Base-by-base conservation (phyloP, 805 yeast genomes). In the Suhomyces sp. region DNA sequence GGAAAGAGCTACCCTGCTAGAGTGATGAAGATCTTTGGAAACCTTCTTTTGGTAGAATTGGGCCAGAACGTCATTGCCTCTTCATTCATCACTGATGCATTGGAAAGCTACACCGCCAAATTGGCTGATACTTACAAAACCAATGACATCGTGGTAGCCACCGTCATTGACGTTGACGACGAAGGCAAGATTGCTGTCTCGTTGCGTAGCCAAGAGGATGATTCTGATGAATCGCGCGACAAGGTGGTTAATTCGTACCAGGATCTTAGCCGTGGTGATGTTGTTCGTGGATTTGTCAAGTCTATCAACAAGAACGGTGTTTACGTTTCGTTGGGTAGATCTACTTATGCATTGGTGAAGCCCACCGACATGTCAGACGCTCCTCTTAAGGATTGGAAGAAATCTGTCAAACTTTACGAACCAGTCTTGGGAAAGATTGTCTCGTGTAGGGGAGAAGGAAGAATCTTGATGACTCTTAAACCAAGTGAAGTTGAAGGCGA, bases 341-440 rank as follows among this genome's bases (percentile, higher is more conserved):
- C 78, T 1, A 74, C 88, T 24, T 82, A 82, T 60, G 97, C 92
- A 1, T 83, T 93, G 62, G 94, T 90, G 26, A 86, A 90, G 63
- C 84, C 90, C 48, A 70, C 87, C 44, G 92, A 92, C 65, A 74
- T 93, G 27, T 88, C 96, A 9, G 98, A 93, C 62, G 77, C 87
- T 0, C 89, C 74, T 61, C 72, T 90, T 64, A 87, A 86, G 62
- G 96, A 93, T 54, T 93, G 98, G 98, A 89, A 89, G 74, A 84
- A 84, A 57, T 81, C 77, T 57, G 90, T 79, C 79, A 78, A 79
- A 57, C 78, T 83, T 26, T 84, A 87, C 67, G 96, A 92, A 71
- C 73, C 80, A 12, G 90, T 93, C 8, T 64, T 76, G 47, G 97
- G 93, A 60, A 88, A 87, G 65, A 82, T 93, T 48, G 67, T 86